These are phyloP conservation scores for Tritrichomonas musculus DNA, from an alignment of 208 protist genomes.

Conservation along the genomic window DNA sequence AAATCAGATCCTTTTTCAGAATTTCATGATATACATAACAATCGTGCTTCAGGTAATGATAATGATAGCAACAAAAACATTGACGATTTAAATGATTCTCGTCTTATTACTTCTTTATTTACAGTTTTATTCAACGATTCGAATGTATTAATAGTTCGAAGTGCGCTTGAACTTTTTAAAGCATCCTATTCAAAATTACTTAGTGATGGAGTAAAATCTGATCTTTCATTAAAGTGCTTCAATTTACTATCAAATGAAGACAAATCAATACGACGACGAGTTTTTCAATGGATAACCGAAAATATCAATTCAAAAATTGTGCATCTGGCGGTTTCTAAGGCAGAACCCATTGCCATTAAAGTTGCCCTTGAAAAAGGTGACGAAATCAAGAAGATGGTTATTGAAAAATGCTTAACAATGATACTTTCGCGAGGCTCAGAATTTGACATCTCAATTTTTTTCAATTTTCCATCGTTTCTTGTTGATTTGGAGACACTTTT, in stretches of 20 bases:
- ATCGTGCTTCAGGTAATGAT: too few relatives aligned
- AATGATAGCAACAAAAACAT: too few relatives aligned
- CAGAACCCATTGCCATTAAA: neutral
- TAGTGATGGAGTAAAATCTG: neutral
- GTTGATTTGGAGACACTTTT: neutral
- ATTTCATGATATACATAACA: neutral
- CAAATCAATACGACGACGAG: neutral
- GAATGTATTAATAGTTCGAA: neutral
- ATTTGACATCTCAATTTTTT: neutral
- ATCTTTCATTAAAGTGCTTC: neutral
- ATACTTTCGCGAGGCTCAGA: neutral
- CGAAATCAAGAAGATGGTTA: neutral
- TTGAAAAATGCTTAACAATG: neutral
- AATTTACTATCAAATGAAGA: neutral
- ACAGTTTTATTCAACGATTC: neutral
- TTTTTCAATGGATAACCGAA: conserved; percentile 1
- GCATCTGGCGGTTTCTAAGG: neutral
- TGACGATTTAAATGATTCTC: too few relatives aligned
- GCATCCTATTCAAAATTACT: neutral
- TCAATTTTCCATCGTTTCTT: neutral
- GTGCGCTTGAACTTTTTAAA: neutral
- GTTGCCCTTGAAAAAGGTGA: neutral
- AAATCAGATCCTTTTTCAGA: neutral
- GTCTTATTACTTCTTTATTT: neutral
- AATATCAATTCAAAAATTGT: neutral